These are phyloP conservation scores for Comarum palustre DNA, from an alignment of 306 rosid genomes.

Conservation along the genomic window DNA sequence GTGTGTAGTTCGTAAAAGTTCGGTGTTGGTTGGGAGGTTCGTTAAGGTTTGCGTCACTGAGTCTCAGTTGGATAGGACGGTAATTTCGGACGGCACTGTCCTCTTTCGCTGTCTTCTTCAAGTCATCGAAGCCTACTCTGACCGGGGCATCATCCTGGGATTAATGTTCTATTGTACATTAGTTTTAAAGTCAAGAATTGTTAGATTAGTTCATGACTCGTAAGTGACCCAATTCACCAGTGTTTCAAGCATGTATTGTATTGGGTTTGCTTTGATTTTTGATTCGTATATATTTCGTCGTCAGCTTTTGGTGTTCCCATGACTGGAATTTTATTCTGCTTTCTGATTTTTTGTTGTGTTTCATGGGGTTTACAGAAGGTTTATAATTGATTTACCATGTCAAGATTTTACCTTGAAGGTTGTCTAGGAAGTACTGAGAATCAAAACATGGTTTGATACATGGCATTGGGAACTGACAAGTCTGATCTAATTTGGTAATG, in stretches of 20 bases:
- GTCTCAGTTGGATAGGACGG: not conserved
- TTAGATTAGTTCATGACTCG: constrained; percentile 4
- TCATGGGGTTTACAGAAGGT: not conserved
- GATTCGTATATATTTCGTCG: not conserved
- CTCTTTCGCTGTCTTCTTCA: not conserved
- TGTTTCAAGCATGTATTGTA: not conserved
- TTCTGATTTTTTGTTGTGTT: not conserved
- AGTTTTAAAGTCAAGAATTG: no score
- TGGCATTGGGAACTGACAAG: no score
- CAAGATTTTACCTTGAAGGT: not conserved
- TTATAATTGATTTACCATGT: not conserved
- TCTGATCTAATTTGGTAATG: not conserved
- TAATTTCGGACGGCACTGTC: not conserved
- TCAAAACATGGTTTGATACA: not conserved
- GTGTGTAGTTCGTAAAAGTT: not conserved
- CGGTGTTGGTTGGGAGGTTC: not conserved
- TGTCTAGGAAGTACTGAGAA: not conserved
- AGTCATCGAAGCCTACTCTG: not conserved
- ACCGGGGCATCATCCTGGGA: not conserved
- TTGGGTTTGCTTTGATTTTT: not conserved
- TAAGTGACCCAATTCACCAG: constrained; percentile 6
- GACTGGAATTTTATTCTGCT: not conserved
- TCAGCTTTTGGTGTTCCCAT: constrained; percentile 23
- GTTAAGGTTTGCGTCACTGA: not conserved
- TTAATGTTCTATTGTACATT: no score